Base-by-base conservation (phyloP, 1,284 basidiomycete species). In the Ganoderma meredithae region DNA sequence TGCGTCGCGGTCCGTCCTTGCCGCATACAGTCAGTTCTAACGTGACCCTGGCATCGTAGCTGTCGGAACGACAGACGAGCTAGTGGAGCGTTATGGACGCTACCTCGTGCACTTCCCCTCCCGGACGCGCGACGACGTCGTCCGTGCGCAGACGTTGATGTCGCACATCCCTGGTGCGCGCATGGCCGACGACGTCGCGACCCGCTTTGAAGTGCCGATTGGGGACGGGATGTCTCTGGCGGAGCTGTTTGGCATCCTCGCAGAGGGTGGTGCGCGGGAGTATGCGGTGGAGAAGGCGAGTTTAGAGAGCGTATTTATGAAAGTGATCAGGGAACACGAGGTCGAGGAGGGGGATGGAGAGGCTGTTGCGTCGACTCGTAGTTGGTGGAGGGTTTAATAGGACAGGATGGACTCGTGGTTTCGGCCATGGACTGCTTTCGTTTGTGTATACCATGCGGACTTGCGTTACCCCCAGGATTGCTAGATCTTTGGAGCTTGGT, bases 51-150 rank as follows among this genome's bases (percentile, higher is more conserved):
- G 61, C 53, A 9, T 36, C 3, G 36, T 64, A 85, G 88, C 91
- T 62, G 82, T 94, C 58, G 92, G 92, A 1, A 91, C 92, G 0
- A 89, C 88, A 0, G 83, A 86, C 10, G 82, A 85, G 4, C 85
- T 95, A 12, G 88, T 88, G 0, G 81, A 85, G 22, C 88, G 90
- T 7, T 90, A 91, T 71, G 89, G 88, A 1, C 88, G 85, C 1
- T 95, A 95, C 78, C 91, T 95, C 77, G 88, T 95, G 9, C 93
- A 95, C 75, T 88, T 95, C 76, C 85, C 87, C 0, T 89, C 88
- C 73, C 87, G 85, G 0, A 88, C 86, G 0, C 85, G 88, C 7
- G 86, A 88, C 65, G 89, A 91, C 53, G 79, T 89, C 9, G 73
- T 77, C 3, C 81, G 81, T 52, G 88, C 89, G 1, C 86, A 90